phyloP scores from a whole-genome alignment of 1,284 basidiomycete species.

The Phylloboletellus chloephorus region DNA sequence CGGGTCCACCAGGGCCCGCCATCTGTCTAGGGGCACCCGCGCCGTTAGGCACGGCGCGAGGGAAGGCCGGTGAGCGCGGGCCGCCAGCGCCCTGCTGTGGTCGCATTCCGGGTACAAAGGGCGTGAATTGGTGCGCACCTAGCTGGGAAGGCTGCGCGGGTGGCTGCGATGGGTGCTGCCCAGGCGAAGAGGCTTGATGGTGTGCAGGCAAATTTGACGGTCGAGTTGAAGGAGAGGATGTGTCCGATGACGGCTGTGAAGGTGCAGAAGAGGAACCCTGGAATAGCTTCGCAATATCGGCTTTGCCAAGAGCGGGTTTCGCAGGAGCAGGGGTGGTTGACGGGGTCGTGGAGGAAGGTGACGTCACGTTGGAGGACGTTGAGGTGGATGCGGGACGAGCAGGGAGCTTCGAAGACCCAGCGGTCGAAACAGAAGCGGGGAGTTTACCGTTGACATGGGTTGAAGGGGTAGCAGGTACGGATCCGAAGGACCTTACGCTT shows the following conservation, averaged over 20 bases:
- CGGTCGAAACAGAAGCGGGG: slow-evolving; percentile 21
- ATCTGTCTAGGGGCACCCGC: slow-evolving; percentile 53
- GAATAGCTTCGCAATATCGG: slow-evolving; percentile 67
- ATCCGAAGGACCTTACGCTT: slow-evolving; percentile 74
- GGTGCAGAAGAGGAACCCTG: slow-evolving; percentile 39
- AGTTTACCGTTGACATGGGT: slow-evolving; percentile 55
- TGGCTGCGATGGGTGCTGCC: slow-evolving; percentile 38
- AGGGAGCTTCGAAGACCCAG: slow-evolving; percentile 28
- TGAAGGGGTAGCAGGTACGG: slow-evolving; percentile 43
- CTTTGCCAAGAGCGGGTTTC: slow-evolving; percentile 38
- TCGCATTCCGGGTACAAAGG: slow-evolving; percentile 43
- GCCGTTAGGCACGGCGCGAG: slow-evolving; percentile 60
- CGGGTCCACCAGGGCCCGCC: slow-evolving; percentile 47
- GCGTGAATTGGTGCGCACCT: slow-evolving; percentile 39
- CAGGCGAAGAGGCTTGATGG: slow-evolving; percentile 30
- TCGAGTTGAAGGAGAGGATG: slow-evolving; percentile 39
- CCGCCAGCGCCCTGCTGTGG: slow-evolving; percentile 40
- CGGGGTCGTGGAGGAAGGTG: slow-evolving; percentile 31
- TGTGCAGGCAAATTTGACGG: slow-evolving; percentile 44
- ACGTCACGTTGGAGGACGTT: slow-evolving; percentile 27
- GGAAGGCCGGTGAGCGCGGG: slow-evolving; percentile 62
- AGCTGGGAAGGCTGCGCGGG: slow-evolving; percentile 41
- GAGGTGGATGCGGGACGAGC: slow-evolving; percentile 33
- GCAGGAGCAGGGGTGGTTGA: slow-evolving; percentile 31
- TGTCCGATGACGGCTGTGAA: slow-evolving; percentile 30